A percentile compares a stretch with the other conserved stretches of the same genome.
Evolutionary conservation across 352 stramenopile species (phyloP).

Genomic region (Pythium catenulatum): DNA sequence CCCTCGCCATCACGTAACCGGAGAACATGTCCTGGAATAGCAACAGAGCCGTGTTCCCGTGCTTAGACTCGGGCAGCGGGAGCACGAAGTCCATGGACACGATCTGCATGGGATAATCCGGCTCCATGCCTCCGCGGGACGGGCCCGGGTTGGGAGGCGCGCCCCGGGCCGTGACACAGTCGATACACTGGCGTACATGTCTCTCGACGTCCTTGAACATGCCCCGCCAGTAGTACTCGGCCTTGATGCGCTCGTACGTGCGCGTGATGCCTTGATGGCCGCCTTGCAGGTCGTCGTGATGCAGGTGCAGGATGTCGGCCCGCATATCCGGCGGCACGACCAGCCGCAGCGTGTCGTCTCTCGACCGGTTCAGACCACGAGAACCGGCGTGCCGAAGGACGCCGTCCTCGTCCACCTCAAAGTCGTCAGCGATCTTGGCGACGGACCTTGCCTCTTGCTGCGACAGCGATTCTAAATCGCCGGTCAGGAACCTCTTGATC

Average conservation of each 20-base stretch:
- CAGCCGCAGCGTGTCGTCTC: no score
- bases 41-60: conserved; percentile 11
- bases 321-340: background rate
- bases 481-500: no score
- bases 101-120: conserved; percentile 9
- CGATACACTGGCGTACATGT: background rate
- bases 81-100: conserved; percentile 31
- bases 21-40: conserved; percentile 52
- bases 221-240: conserved; percentile 9
- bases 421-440: no score
- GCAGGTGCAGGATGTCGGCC: background rate
- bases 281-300: background rate
- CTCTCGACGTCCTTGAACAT: no score
- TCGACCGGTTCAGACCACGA: no score
- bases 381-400: no score
- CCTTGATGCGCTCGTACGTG: conserved; percentile 2
- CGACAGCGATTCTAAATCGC: no score
- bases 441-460: no score
- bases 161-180: conserved; percentile 8
- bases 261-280: conserved; percentile 14
- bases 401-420: no score
- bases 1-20: conserved; percentile 45
- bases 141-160: background rate
- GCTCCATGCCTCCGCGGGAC: conserved; percentile 5
- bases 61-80: background rate